phyloP scores from a whole-genome alignment of 305 asterid species.

The Fraxinus platypoda region DNA sequence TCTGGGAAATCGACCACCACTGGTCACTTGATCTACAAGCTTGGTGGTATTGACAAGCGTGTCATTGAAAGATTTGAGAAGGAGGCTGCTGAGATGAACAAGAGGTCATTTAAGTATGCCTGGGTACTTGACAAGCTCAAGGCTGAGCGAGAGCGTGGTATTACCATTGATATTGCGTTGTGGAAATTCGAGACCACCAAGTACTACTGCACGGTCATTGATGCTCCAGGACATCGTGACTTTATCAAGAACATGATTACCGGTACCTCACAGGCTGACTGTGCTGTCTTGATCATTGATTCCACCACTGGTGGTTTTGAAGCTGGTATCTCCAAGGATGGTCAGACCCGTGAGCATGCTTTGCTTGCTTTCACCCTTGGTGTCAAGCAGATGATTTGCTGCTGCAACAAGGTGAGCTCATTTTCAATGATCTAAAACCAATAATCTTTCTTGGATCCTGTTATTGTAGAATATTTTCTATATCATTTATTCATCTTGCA shows the following conservation, averaged over 20 bases:
- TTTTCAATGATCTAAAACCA: background rate
- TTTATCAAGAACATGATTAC: constrained; percentile 57
- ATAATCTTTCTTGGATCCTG: background rate
- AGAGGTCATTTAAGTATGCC: constrained; percentile 20
- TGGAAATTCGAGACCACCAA: background rate
- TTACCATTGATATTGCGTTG: too few species aligned
- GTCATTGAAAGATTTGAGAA: constrained; percentile 87
- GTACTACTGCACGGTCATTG: background rate
- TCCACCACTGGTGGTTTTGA: constrained; percentile 72
- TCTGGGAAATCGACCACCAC: constrained; percentile 19
- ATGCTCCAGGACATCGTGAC: constrained; percentile 15
- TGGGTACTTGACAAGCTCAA: constrained; percentile 12
- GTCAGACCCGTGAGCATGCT: constrained; percentile 81
- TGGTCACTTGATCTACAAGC: background rate
- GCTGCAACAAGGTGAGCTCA: constrained; percentile 52
- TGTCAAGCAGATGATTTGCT: constrained; percentile 58
- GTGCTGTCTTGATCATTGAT: constrained; percentile 55
- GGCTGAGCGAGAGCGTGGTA: background rate
- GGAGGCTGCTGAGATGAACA: constrained; percentile 97
- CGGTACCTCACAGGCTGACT: constrained; percentile 55
- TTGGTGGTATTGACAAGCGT: constrained; percentile 39
- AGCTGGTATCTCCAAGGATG: constrained; percentile 76
- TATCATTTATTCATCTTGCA: background rate
- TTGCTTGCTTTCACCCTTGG: constrained; percentile 73
- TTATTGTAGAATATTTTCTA: background rate